A percentile compares a stretch with the other conserved stretches of the same genome.
phyloP scores from a whole-genome alignment of 371 early-diverging fungal species.

The Mortierella sp. region DNA sequence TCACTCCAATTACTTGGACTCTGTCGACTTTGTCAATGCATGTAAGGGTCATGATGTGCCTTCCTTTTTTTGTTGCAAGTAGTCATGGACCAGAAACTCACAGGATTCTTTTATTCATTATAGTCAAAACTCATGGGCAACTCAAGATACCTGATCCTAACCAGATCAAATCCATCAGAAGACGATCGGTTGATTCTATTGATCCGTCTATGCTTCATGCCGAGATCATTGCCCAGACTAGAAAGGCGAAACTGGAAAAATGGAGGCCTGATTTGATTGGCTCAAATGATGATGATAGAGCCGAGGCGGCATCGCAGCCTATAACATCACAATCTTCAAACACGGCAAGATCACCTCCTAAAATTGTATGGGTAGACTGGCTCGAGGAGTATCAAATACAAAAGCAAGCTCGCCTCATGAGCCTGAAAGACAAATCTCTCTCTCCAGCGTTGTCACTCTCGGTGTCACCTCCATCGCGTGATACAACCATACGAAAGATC shows the following conservation, averaged over 20 bases:
- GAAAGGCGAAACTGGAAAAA: constrained; percentile 52
- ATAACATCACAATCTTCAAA: not conserved
- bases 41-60: constrained; percentile 27
- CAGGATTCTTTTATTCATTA: not conserved
- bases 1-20: constrained; percentile 49
- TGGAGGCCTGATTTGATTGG: constrained; percentile 46
- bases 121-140: constrained; percentile 49
- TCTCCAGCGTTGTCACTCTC: constrained; percentile 39
- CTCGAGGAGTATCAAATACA: constrained; percentile 60
- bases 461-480: constrained; percentile 39
- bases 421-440: constrained; percentile 34
- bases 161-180: constrained; percentile 46
- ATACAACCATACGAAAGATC: not conserved
- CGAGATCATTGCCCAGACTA: constrained; percentile 54
- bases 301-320: constrained; percentile 4
- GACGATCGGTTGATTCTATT: constrained; percentile 52
- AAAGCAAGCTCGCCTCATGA: constrained; percentile 30
- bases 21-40: constrained; percentile 57
- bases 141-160: constrained; percentile 50
- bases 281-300: constrained; percentile 8
- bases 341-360: constrained; percentile 9
- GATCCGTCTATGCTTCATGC: constrained; percentile 57
- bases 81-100: not conserved
- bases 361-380: constrained; percentile 66
- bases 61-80: not conserved